A percentile compares a stretch with the other conserved stretches of the same genome.
Conservation (phyloP, 2,329 filamentous ascomycete species). For the Epichloe uncinata region DNA sequence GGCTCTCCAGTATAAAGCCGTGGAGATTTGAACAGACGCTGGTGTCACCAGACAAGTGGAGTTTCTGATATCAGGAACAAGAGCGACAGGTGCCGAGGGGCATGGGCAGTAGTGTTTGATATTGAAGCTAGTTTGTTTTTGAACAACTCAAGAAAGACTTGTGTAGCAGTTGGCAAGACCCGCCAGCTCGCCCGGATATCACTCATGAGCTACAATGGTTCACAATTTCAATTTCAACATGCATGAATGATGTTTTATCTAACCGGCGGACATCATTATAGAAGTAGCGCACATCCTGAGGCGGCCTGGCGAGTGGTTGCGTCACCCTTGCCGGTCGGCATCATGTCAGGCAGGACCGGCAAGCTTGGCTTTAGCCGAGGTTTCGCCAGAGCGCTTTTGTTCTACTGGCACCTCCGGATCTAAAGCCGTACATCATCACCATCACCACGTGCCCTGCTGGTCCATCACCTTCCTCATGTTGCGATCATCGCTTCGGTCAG, state of each 20-base stretch:
- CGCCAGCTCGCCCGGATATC: too few relatives aligned
- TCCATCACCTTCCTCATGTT: conserved; percentile 48
- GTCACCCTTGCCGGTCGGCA: conserved; percentile 22
- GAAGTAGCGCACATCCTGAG: neutral
- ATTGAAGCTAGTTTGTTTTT: neutral
- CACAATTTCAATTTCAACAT: too few relatives aligned
- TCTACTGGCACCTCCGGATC: conserved; percentile 14
- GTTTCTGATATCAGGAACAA: neutral
- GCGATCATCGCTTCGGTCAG: conserved; percentile 55
- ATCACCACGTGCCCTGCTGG: conserved; percentile 22
- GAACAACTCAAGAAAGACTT: neutral
- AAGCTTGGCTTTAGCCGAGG: conserved; percentile 25
- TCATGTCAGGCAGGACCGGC: neutral
- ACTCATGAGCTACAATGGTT: too few relatives aligned
- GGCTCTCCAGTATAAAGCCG: too few relatives aligned
- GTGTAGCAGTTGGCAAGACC: too few relatives aligned
- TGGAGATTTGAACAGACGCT: too few relatives aligned
- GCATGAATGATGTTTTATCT: too few relatives aligned
- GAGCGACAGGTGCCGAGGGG: neutral
- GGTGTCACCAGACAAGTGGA: too few relatives aligned
- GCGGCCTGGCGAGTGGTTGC: conserved; percentile 9
- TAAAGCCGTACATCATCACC: conserved; percentile 13
- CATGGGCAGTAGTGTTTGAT: neutral
- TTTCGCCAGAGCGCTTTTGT: conserved; percentile 33
- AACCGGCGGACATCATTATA: neutral